phyloP scores from a whole-genome alignment of 441 rosid species.

The Brassica balearica region DNA sequence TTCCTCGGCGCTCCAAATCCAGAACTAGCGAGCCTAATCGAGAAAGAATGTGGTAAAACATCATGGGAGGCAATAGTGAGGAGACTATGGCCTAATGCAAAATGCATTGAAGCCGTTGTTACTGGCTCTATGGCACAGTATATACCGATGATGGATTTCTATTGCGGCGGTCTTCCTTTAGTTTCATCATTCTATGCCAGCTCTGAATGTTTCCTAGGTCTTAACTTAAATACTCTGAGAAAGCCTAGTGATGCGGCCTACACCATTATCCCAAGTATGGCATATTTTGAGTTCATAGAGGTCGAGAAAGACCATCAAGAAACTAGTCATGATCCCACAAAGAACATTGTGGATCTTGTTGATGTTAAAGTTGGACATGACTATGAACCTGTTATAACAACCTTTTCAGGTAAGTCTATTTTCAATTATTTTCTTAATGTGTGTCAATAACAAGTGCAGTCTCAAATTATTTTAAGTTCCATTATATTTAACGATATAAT shows the following conservation, averaged over 20 bases:
- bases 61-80: constrained; percentile 75
- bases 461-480: neutral
- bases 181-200: constrained; percentile 57
- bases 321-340: constrained; percentile 9
- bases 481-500: too few species aligned
- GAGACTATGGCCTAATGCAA: constrained; percentile 76
- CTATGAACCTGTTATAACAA: constrained; percentile 75
- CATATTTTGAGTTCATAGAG: constrained; percentile 74
- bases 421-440: neutral
- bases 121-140: constrained; percentile 87
- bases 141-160: constrained; percentile 60
- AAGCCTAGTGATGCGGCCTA: constrained; percentile 69
- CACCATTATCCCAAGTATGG: constrained; percentile 73
- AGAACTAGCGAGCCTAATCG: constrained; percentile 54
- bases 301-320: constrained; percentile 47
- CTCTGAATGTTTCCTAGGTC: constrained; percentile 53
- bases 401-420: constrained; percentile 56
- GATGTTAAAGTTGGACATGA: constrained; percentile 64
- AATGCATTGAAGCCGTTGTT: constrained; percentile 60
- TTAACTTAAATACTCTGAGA: constrained; percentile 62
- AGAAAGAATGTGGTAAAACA: constrained; percentile 49
- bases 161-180: constrained; percentile 68
- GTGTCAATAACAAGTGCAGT: neutral
- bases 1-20: constrained; percentile 50
- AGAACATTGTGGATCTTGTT: constrained; percentile 57